These are phyloP conservation scores for Tolypocladium inflatum DNA, from an alignment of 2,329 filamentous ascomycete species.

Conservation along the genomic window DNA sequence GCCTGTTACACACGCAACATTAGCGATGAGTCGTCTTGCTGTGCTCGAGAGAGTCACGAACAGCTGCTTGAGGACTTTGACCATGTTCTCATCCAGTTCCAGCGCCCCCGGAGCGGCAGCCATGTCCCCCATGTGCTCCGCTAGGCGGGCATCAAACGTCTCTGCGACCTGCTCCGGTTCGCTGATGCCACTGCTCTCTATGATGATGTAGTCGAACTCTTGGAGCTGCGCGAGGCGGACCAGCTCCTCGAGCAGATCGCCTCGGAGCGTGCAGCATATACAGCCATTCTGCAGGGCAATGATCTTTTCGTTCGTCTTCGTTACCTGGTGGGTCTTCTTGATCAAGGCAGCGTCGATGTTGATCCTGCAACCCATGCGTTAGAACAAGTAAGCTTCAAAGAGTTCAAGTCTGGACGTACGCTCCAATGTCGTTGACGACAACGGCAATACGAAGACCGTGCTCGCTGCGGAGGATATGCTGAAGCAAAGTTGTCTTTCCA, in stretches of 20 bases:
- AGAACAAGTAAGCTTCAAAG: neutral
- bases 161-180: slow-evolving; percentile 67
- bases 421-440: slow-evolving; percentile 64
- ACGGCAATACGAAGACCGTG: slow-evolving; percentile 62
- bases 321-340: slow-evolving; percentile 43
- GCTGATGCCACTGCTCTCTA: slow-evolving; percentile 64
- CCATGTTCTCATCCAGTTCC: slow-evolving; percentile 23
- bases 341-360: slow-evolving; percentile 59
- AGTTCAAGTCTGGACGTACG: slow-evolving; percentile 22
- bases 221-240: slow-evolving; percentile 51
- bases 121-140: slow-evolving; percentile 32
- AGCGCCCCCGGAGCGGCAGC: slow-evolving; percentile 17
- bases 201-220: slow-evolving; percentile 61
- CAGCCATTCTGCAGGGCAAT: slow-evolving; percentile 64
- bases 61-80: slow-evolving; percentile 26
- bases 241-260: slow-evolving; percentile 61
- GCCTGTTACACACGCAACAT: slow-evolving; percentile 14
- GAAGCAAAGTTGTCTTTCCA: slow-evolving; percentile 62
- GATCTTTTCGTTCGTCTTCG: slow-evolving; percentile 52
- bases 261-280: slow-evolving; percentile 67
- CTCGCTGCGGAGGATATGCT: slow-evolving; percentile 57
- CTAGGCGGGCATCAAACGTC: slow-evolving; percentile 54
- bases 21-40: neutral
- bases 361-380: slow-evolving; percentile 26
- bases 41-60: slow-evolving; percentile 8